Conservation (phyloP, 2,329 filamentous ascomycete species). For the Purpureocillium lavendulum region DNA sequence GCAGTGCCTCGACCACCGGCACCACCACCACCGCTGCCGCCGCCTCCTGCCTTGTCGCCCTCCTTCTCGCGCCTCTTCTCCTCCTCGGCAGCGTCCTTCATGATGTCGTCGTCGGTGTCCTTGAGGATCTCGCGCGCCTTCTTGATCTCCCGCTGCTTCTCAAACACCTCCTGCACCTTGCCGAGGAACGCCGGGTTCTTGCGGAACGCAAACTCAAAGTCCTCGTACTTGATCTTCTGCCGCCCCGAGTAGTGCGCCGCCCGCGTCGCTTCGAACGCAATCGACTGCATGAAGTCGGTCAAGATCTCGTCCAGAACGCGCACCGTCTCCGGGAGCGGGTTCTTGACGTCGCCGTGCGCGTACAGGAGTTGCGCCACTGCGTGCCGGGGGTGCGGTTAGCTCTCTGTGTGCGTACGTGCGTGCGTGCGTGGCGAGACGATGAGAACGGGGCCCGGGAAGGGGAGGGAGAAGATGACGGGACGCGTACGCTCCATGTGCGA, state of each 20-base stretch:
- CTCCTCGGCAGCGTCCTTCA: conserved; percentile 41
- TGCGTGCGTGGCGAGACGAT: too few relatives aligned
- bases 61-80: conserved; percentile 27
- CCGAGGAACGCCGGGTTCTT: conserved; percentile 80
- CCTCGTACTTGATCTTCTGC: conserved; percentile 96
- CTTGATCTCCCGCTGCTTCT: conserved; percentile 82
- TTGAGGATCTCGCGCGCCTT: conserved; percentile 69
- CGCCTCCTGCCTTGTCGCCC: conserved; percentile 9
- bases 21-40: not conserved
- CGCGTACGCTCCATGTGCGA: conserved; percentile 60
- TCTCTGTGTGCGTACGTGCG: too few relatives aligned
- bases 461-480: too few relatives aligned
- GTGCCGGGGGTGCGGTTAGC: not conserved
- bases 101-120: conserved; percentile 55
- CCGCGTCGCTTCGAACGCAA: conserved; percentile 82
- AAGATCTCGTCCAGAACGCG: conserved; percentile 89
- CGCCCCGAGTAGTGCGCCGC: conserved; percentile 79
- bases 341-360: conserved; percentile 69
- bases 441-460: too few relatives aligned
- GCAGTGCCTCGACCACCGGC: not conserved
- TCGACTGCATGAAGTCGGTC: conserved; percentile 92
- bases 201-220: conserved; percentile 91
- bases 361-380: conserved; percentile 67
- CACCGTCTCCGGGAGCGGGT: conserved; percentile 76
- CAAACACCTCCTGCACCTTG: conserved; percentile 79